phyloP scores from a whole-genome alignment of 208 protist genomes.

The Trypanosoma caninum region DNA sequence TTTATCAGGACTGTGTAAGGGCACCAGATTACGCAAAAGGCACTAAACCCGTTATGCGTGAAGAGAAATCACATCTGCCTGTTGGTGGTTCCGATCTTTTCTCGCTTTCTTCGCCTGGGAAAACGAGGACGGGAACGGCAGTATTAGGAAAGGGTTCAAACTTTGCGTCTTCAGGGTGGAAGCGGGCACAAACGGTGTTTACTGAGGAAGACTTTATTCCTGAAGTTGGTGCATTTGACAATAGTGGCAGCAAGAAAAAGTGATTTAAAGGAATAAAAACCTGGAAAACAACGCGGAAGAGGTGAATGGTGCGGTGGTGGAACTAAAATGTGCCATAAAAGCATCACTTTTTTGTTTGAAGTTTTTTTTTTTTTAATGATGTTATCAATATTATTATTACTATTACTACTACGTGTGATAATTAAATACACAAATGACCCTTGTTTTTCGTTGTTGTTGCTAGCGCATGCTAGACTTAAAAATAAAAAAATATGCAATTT shows the following conservation, averaged over 20 bases:
- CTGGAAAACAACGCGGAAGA: neutral
- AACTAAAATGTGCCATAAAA: too few relatives aligned
- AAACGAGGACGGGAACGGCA: neutral
- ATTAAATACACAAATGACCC: neutral
- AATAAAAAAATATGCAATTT: conserved; percentile 37
- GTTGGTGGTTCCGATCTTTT: neutral
- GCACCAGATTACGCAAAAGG: conserved; percentile 28
- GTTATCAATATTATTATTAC: conserved; percentile 9
- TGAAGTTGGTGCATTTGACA: neutral
- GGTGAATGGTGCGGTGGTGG: neutral
- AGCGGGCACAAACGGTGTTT: conserved; percentile 43
- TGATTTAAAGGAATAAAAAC: neutral
- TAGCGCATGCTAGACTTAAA: conserved; percentile 25
- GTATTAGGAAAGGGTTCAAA: conserved; percentile 33
- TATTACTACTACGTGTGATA: neutral
- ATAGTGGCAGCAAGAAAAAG: neutral
- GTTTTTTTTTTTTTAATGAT: conserved; percentile 11
- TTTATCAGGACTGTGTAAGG: neutral
- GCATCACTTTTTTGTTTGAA: too few relatives aligned
- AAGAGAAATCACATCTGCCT: conserved; percentile 25
- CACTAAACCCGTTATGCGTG: conserved; percentile 62
- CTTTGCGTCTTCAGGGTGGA: conserved; percentile 70
- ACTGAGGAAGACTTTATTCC: conserved; percentile 66
- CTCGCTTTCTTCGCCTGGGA: conserved; percentile 1
- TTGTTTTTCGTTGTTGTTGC: neutral